Base-by-base conservation (phyloP, 1,284 basidiomycete species). In the Fomitopsis betulina region DNA sequence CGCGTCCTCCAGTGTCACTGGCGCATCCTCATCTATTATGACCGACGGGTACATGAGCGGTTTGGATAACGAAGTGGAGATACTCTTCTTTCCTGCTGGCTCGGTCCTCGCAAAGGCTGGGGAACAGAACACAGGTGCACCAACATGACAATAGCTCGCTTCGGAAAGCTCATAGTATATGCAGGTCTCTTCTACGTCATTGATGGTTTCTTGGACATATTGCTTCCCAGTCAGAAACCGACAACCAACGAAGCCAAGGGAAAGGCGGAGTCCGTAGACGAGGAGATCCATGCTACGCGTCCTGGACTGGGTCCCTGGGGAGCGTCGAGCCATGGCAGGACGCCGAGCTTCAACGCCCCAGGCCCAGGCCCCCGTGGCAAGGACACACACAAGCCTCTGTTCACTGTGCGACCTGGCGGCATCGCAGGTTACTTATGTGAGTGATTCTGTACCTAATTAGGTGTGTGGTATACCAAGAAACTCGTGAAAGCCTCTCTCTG, bases 121-220 rank as follows among this genome's bases (percentile, higher is more conserved):
- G 32, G 96, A 99, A 71, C 79, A 83, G 52, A 89, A 94, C 63
- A 91, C 93, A 42, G 93, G 93, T 83, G 62, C 37, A n/a, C 8
- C 43, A 23, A 17, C 27, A 30, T 8, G 27, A 3, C 8, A 12
- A 12, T 23, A 55, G 4, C 33, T 51, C 8, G 8, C 43, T 21
- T 5, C 5, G 55, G 12, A n/a, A n/a, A 15, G 27, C 47, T 58
- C 12, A 66, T 15, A 32, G 8, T 8, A 3, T 39, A 8, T 43
- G 7, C 64, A 86, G 96, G 96, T 9, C 77, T 99, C 27, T 99
- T 96, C 79, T 99, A 96, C 68, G 95, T 99, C 45, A 97, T 99
- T 52, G 97, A 99, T 64, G 96, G 96, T 0, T 95, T 98, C 73
- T 76, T 99, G 40, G 96, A 99, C 67, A 94, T 98, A 45, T 77